These are phyloP conservation scores for Russula vinacea DNA, from an alignment of 768 basidiomycete genomes.

Conservation along the genomic window DNA sequence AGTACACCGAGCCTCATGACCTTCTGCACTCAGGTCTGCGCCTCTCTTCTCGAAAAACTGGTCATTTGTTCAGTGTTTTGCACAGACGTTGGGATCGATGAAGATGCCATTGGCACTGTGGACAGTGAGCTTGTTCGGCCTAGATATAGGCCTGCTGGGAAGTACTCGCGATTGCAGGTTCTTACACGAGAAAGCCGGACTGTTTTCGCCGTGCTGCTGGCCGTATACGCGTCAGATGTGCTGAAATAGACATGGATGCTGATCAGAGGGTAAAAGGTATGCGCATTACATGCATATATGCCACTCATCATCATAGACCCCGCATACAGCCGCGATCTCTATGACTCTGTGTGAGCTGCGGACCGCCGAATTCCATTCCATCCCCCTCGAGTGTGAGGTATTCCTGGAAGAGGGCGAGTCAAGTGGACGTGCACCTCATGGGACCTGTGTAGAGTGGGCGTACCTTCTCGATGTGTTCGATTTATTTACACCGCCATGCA, in stretches of 20 bases:
- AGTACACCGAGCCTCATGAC: not conserved
- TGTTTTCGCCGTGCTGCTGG: slow-evolving; percentile 28
- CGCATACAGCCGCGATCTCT: slow-evolving; percentile 23
- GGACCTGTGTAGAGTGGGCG: slow-evolving; percentile 28
- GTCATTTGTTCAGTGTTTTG: not conserved
- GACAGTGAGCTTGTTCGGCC: not conserved
- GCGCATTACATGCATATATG: slow-evolving; percentile 7
- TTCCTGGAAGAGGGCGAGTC: slow-evolving; percentile 13
- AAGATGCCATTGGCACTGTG: not conserved
- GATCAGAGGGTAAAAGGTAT: slow-evolving; percentile 28
- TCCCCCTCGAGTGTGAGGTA: slow-evolving; percentile 28
- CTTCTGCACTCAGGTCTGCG: not conserved
- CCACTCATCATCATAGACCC: not conserved
- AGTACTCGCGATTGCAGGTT: not conserved
- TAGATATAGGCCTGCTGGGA: not conserved
- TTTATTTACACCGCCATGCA: not conserved
- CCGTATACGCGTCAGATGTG: slow-evolving; percentile 24
- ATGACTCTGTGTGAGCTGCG: slow-evolving; percentile 31
- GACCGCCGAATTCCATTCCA: slow-evolving; percentile 26
- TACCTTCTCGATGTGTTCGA: too few species aligned
- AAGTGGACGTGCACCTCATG: slow-evolving; percentile 6
- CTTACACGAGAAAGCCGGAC: slow-evolving; percentile 25
- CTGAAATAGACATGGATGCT: slow-evolving; percentile 26
- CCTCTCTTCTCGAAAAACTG: not conserved
- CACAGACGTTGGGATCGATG: not conserved